phyloP scores from a whole-genome alignment of 2,329 filamentous ascomycete species.

The Colletotrichum sp. region DNA sequence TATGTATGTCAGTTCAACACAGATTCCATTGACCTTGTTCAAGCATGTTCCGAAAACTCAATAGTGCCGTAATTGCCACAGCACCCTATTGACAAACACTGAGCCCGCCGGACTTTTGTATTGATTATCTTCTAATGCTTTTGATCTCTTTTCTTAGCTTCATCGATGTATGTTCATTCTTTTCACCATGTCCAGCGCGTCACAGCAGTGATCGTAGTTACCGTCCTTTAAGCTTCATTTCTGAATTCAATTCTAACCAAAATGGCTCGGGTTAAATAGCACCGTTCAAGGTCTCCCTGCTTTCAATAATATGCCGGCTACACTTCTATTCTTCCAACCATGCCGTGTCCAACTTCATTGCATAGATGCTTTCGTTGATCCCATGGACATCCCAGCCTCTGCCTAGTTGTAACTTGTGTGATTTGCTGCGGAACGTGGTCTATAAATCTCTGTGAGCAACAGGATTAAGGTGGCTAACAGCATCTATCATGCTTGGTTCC shows the following conservation, averaged over 20 bases:
- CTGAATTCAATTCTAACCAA: not conserved
- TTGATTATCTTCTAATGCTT: not conserved
- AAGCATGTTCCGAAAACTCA: not conserved
- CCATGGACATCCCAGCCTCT: not conserved
- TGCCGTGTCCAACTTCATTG: not conserved
- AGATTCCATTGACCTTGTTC: not conserved
- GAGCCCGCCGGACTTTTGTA: not conserved
- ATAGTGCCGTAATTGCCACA: not conserved
- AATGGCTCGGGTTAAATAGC: not conserved
- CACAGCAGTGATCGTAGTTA: not conserved
- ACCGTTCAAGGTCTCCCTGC: not conserved
- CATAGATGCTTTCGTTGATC: not conserved
- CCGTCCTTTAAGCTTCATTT: not conserved
- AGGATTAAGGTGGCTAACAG: not conserved
- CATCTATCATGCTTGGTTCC: not conserved
- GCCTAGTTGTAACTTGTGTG: not conserved
- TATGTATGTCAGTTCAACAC: not conserved
- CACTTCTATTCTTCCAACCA: not conserved
- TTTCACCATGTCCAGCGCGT: not conserved
- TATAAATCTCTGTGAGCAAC: not conserved
- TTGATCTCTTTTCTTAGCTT: not conserved
- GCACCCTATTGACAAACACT: not conserved
- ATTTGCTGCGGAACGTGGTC: not conserved
- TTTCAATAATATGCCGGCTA: not conserved
- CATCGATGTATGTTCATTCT: not conserved